Percentiles rank a stretch among this genome's conserved stretches.
Evolutionary conservation across 306 rosid genomes (phyloP).

Genomic region (Gleditsia sinensis): DNA sequence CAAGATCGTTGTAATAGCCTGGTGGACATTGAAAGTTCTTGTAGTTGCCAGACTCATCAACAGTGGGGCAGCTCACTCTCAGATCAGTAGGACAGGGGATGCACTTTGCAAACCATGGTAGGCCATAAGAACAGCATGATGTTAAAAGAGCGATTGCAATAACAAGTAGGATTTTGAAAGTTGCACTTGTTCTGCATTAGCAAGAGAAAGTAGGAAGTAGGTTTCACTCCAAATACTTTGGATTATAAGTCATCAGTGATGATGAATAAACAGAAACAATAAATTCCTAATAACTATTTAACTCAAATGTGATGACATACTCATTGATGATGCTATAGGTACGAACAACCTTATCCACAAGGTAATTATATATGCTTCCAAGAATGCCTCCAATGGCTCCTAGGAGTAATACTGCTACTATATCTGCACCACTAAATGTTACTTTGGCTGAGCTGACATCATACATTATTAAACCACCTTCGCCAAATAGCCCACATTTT

Average conservation of each 20-base stretch:
- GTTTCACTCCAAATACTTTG: slow-evolving; percentile 8
- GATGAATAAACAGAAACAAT: not conserved
- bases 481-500: slow-evolving; percentile 82
- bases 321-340: slow-evolving; percentile 82
- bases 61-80: slow-evolving; percentile 55
- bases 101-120: slow-evolving; percentile 81
- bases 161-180: slow-evolving; percentile 60
- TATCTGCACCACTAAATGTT: slow-evolving; percentile 48
- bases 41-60: slow-evolving; percentile 73
- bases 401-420: slow-evolving; percentile 57
- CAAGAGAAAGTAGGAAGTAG: slow-evolving; percentile 16
- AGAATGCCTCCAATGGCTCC: slow-evolving; percentile 78
- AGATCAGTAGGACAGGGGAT: slow-evolving; percentile 65
- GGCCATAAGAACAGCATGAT: slow-evolving; percentile 65
- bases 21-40: slow-evolving; percentile 79
- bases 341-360: slow-evolving; percentile 88
- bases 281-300: slow-evolving; percentile 15
- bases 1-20: slow-evolving; percentile 86
- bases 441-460: slow-evolving; percentile 55
- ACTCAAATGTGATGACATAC: slow-evolving; percentile 53
- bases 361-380: slow-evolving; percentile 83
- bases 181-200: slow-evolving; percentile 74
- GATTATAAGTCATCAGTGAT: slow-evolving; percentile 4
- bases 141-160: slow-evolving; percentile 65
- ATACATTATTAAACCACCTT: slow-evolving; percentile 85